phyloP scores from a whole-genome alignment of 2,329 filamentous ascomycete species.

The Fusarium sp. region DNA sequence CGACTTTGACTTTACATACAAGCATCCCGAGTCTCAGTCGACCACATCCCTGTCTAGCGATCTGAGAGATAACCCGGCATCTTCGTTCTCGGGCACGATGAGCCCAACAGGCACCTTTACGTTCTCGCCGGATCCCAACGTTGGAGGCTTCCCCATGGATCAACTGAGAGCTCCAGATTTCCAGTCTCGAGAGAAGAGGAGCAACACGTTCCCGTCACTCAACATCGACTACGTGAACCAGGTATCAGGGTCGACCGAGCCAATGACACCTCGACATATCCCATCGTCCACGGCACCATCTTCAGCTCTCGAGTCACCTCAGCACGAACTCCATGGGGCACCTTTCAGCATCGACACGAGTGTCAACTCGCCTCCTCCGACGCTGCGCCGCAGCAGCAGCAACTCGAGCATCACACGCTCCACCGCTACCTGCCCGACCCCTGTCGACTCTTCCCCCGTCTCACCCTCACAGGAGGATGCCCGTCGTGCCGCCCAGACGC shows the following conservation, averaged over 20 bases:
- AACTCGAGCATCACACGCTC: slow-evolving; percentile 51
- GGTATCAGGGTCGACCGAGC: slow-evolving; percentile 51
- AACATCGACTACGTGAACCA: slow-evolving; percentile 70
- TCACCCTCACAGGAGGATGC: slow-evolving; percentile 89
- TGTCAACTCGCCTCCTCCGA: slow-evolving; percentile 53
- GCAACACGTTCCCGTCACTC: slow-evolving; percentile 85
- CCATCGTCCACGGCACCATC: slow-evolving; percentile 61
- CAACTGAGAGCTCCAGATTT: slow-evolving; percentile 62
- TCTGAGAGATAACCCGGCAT: slow-evolving; percentile 51
- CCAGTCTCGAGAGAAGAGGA: slow-evolving; percentile 76
- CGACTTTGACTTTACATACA: slow-evolving; percentile 50
- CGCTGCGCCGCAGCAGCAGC: slow-evolving; percentile 50
- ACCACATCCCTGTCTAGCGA: slow-evolving; percentile 50
- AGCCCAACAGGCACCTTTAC: slow-evolving; percentile 81
- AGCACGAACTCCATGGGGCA: slow-evolving; percentile 57
- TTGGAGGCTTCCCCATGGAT: slow-evolving; percentile 70
- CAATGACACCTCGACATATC: slow-evolving; percentile 63
- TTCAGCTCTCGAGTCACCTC: slow-evolving; percentile 65
- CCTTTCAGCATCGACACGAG: slow-evolving; percentile 59
- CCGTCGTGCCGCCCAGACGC: slow-evolving; percentile 81
- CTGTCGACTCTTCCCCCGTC: slow-evolving; percentile 67
- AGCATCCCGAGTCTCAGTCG: slow-evolving; percentile 50
- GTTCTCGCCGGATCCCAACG: slow-evolving; percentile 80
- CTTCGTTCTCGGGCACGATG: slow-evolving; percentile 78
- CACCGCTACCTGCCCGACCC: slow-evolving; percentile 36